These are phyloP conservation scores for Albifimbria verrucaria DNA, from an alignment of 2,329 filamentous ascomycete species.

Conservation along the genomic window DNA sequence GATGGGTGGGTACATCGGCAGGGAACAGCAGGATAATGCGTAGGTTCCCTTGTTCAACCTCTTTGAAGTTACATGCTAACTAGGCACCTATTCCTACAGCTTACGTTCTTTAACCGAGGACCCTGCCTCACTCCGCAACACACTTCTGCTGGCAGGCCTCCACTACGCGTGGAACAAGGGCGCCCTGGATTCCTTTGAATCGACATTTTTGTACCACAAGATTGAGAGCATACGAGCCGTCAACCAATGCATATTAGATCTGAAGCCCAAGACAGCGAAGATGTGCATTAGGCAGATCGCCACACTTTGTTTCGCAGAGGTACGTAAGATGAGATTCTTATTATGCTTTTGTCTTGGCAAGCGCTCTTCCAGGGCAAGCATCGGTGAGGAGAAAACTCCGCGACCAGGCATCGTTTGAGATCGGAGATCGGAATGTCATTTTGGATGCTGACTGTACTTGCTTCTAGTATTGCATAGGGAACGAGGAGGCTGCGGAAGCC, in stretches of 20 bases:
- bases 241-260: constrained; percentile 13
- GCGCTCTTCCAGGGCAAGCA: no score
- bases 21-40: not conserved
- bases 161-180: constrained; percentile 20
- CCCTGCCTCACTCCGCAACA: constrained; percentile 16
- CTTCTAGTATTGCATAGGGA: constrained; percentile 12
- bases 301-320: constrained; percentile 15
- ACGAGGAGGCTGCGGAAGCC: constrained; percentile 13
- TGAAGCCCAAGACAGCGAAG: constrained; percentile 7
- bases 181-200: constrained; percentile 11
- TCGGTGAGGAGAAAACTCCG: no score
- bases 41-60: not conserved
- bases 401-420: no score
- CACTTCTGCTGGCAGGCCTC: constrained; percentile 13
- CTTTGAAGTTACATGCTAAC: not conserved
- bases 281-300: constrained; percentile 17
- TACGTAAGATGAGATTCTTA: not conserved
- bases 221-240: constrained; percentile 12
- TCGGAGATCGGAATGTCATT: not conserved
- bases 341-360: not conserved
- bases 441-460: not conserved
- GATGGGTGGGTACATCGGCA: not conserved
- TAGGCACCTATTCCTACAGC: not conserved
- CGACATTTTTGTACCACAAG: constrained; percentile 18
- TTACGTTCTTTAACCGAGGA: constrained; percentile 13